Conservation (phyloP, 345 rosid genomes). For the Gossypium turneri region DNA sequence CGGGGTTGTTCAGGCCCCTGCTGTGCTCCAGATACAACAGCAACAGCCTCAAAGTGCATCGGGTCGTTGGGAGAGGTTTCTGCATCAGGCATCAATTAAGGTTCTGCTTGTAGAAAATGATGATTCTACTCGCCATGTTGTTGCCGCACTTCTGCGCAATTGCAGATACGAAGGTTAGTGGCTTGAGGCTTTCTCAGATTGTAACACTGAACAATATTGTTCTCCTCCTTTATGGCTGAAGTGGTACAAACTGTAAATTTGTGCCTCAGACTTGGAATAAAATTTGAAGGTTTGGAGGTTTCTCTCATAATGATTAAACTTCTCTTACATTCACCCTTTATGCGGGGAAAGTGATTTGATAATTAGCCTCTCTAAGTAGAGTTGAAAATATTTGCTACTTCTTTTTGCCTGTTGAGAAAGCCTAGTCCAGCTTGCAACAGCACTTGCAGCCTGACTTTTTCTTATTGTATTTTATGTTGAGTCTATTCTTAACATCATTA, state of each 20-base stretch:
- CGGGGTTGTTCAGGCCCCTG: constrained; percentile 30
- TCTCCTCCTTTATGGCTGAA: not conserved
- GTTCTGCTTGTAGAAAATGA: constrained; percentile 79
- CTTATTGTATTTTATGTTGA: not conserved
- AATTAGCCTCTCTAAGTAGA: not conserved
- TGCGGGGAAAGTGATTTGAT: not conserved
- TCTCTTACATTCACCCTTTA: not conserved
- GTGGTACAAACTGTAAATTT: not conserved
- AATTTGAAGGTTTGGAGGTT: not conserved
- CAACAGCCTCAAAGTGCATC: constrained; percentile 41
- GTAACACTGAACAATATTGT: not conserved
- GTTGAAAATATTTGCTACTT: not conserved
- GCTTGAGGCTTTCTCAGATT: not conserved
- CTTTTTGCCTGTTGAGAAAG: not conserved
- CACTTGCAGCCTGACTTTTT: not conserved
- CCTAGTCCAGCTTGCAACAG: not conserved
- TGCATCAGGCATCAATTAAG: constrained; percentile 53
- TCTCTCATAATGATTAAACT: not conserved
- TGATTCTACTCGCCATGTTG: constrained; percentile 73
- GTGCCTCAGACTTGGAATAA: not conserved
- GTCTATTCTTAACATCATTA: not conserved
- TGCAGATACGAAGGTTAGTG: constrained; percentile 74
- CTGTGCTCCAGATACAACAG: constrained; percentile 35
- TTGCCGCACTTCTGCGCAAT: constrained; percentile 79
- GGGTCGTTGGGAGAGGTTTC: constrained; percentile 77